Evolutionary conservation across 1,284 basidiomycete species (phyloP), one percentile per base, ranked within the genome.

Genomic region (Ganoderma resinaceum): DNA sequence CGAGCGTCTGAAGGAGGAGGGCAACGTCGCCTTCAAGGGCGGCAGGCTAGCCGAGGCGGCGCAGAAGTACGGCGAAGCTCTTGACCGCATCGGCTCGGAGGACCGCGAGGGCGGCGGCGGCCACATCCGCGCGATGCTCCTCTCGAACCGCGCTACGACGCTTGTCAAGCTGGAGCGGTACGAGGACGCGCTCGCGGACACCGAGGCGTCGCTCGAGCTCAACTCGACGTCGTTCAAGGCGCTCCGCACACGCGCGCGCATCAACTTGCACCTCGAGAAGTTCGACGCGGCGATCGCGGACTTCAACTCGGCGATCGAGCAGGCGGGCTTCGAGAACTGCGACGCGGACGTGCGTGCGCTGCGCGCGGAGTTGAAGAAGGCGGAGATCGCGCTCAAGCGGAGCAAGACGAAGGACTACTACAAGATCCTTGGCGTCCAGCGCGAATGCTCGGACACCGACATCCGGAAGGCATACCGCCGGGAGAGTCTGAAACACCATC

Each of bases 391-490:
- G 65, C 82, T 95, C 69, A 95, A 95, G 84, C 82, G 91, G 72
- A 93, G 91, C 80, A 95, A 95, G 82, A 90, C 91, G 62, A 95
- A 95, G 80, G 94, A 95, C 75, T 93, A 94, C 76, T 94, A 93
- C 80, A 94, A 92, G 81, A 91, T 93, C 74, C 82, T 93, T 26
- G 90, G 86, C 40, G 77, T 94, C 35, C 42, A 83, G 31, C 80
- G 87, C 66, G 89, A 91, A 37, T 90, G 89, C 72, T 82, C 81
- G 0, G 91, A 92, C 42, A 66, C 77, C 1, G 94, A 95, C 42
- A 90, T 95, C 75, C 94, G 94, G 83, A 95, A 94, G 79, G 93
- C 84, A 58, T 95, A 94, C 76, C 83, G 92, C 68, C 83, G 87
- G 69, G 91, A 94, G 80, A 91, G 89, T 76, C 80, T 95, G 76